phyloP scores from a whole-genome alignment of 805 yeast species.

The Schizosaccharomyces lindneri region DNA sequence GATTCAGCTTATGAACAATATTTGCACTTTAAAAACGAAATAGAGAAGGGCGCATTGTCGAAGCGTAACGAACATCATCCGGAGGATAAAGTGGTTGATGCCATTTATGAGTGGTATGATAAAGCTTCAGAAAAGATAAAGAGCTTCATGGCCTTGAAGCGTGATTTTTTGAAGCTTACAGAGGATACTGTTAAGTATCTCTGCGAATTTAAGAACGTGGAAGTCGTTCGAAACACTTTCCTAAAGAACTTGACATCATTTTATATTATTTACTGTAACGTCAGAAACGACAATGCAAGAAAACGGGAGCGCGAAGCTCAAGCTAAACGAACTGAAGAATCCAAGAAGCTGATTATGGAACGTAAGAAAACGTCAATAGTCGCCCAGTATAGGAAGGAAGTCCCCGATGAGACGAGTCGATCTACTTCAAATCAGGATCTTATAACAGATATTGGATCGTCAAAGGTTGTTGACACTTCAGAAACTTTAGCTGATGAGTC shows the following conservation, averaged over 20 bases:
- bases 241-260: background rate
- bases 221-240: background rate
- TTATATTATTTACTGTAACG: background rate
- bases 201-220: background rate
- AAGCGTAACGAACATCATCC: constrained; percentile 64
- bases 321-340: no score
- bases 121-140: constrained; percentile 44
- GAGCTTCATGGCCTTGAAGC: background rate
- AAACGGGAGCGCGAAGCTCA: no score
- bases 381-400: no score
- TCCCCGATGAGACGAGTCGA: no score
- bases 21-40: constrained; percentile 34
- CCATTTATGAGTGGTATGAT: constrained; percentile 41
- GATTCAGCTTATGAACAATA: background rate
- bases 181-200: background rate
- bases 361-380: no score
- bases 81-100: constrained; percentile 39
- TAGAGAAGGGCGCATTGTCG: constrained; percentile 65
- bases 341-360: no score
- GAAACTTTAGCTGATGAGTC: no score
- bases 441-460: no score
- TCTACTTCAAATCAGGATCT: no score
- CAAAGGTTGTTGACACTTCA: no score
- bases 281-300: background rate
- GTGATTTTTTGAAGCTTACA: background rate